These are phyloP conservation scores for Seiridium cupressi DNA, from an alignment of 2,329 filamentous ascomycete genomes.

Conservation along the genomic window DNA sequence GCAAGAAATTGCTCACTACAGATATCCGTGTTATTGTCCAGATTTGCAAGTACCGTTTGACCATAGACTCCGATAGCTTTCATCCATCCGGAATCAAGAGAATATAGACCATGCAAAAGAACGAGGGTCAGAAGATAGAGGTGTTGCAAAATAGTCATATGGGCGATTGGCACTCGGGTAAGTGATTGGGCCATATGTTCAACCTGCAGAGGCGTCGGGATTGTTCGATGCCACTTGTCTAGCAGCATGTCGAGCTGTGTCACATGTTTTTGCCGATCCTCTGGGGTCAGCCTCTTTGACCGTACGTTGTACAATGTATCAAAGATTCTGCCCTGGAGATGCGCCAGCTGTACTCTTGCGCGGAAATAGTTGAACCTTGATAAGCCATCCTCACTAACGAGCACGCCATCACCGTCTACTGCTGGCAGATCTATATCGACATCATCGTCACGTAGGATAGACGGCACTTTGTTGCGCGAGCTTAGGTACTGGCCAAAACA, in stretches of 20 bases:
- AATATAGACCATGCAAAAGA: constrained; percentile 37
- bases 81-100: constrained; percentile 35
- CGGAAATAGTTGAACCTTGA: constrained; percentile 36
- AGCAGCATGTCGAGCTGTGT: constrained; percentile 25
- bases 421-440: constrained; percentile 38
- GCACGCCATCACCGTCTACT: constrained; percentile 28
- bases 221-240: constrained; percentile 32
- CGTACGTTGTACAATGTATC: constrained; percentile 35
- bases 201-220: constrained; percentile 31
- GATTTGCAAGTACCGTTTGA: constrained; percentile 19
- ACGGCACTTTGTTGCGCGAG: constrained; percentile 33
- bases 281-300: constrained; percentile 18
- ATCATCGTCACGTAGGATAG: constrained; percentile 36
- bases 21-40: constrained; percentile 14
- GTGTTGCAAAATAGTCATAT: constrained; percentile 36
- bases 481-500: constrained; percentile 29
- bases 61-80: constrained; percentile 27
- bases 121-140: constrained; percentile 33
- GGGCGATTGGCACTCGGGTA: constrained; percentile 24
- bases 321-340: constrained; percentile 39
- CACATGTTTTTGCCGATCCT: constrained; percentile 28
- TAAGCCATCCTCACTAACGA: constrained; percentile 32
- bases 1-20: constrained; percentile 1
- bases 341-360: constrained; percentile 35
- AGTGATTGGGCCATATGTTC: constrained; percentile 24